phyloP scores from a whole-genome alignment of 352 stramenopile genomes.

The Globisporangium mamillatum region DNA sequence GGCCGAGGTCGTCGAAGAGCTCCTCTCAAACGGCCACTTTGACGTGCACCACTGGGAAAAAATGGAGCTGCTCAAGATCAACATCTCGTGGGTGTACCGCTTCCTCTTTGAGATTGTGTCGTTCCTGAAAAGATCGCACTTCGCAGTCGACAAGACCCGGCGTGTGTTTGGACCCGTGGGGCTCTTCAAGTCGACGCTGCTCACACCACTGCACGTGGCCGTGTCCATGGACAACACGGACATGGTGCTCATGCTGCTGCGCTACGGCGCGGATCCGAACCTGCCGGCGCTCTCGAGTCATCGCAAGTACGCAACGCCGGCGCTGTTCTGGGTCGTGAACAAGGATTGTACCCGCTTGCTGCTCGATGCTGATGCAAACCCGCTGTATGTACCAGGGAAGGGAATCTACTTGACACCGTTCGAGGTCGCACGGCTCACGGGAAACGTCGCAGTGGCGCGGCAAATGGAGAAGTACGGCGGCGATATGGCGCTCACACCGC shows the following conservation, averaged over 20 bases:
- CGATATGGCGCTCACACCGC: constrained; percentile 71
- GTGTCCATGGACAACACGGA: constrained; percentile 67
- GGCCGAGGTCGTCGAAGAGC: constrained; percentile 53
- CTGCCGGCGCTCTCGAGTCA: constrained; percentile 43
- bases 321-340: constrained; percentile 69
- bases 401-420: constrained; percentile 66
- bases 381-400: constrained; percentile 51
- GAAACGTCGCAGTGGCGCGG: constrained; percentile 58
- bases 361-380: constrained; percentile 69
- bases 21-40: constrained; percentile 58
- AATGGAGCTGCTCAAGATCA: constrained; percentile 67
- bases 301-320: constrained; percentile 54
- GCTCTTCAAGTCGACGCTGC: constrained; percentile 52
- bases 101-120: constrained; percentile 62
- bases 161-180: constrained; percentile 63
- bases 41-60: constrained; percentile 74
- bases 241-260: constrained; percentile 62
- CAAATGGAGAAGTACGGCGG: constrained; percentile 79
- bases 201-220: constrained; percentile 72
- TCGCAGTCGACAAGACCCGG: constrained; percentile 29
- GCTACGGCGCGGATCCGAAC: constrained; percentile 64
- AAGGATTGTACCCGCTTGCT: constrained; percentile 66
- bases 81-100: constrained; percentile 64
- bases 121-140: constrained; percentile 48
- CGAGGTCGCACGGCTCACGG: constrained; percentile 62